Evolutionary conservation across 441 rosid genomes (phyloP).

Genomic region (Raphanus hybrid): DNA sequence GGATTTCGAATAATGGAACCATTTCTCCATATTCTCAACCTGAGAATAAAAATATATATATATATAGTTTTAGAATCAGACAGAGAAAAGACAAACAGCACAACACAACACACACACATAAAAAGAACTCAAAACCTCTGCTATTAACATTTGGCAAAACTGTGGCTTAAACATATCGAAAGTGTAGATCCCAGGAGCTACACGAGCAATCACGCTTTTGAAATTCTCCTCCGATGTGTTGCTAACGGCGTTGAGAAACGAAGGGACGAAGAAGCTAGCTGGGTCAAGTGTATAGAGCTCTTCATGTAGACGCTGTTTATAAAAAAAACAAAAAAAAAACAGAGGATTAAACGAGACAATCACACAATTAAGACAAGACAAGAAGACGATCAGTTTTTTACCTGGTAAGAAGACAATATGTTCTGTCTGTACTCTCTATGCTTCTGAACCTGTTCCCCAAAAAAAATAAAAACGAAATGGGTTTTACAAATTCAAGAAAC

Average conservation of each 20-base stretch:
- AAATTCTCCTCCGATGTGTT: not conserved
- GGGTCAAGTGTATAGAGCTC: not conserved
- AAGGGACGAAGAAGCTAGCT: not conserved
- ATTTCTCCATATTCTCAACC: constrained; percentile 61
- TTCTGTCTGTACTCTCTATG: constrained; percentile 3
- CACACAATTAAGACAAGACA: not conserved
- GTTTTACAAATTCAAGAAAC: not conserved
- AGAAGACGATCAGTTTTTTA: not conserved
- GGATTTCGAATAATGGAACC: constrained; percentile 62
- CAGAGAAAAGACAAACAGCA: not conserved
- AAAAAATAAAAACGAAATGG: not conserved
- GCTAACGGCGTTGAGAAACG: not conserved
- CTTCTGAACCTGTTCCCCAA: not conserved
- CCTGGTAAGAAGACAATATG: constrained; percentile 1
- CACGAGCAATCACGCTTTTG: not conserved
- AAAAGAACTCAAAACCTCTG: not conserved
- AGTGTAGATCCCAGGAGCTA: constrained; percentile 1
- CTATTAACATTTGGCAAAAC: not conserved
- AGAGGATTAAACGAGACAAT: not conserved
- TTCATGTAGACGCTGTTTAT: not conserved
- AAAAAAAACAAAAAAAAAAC: not conserved
- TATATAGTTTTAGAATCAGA: not conserved
- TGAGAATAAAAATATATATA: not conserved
- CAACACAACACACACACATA: not conserved
- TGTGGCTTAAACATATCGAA: not conserved